phyloP scores from a whole-genome alignment of 441 rosid species.

The Capsella rubella region DNA sequence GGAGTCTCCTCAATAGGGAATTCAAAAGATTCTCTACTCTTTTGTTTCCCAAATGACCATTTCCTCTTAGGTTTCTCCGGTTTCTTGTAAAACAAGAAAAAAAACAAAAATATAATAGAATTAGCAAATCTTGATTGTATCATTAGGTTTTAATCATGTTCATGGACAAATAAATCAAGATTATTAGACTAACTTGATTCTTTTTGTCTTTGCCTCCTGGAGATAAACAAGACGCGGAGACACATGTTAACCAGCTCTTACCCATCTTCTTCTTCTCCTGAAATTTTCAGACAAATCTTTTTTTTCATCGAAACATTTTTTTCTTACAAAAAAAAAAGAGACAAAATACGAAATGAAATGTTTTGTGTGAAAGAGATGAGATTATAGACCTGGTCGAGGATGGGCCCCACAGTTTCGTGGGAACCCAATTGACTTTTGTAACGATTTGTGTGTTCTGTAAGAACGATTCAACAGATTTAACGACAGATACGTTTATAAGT shows the following conservation, averaged over 20 bases:
- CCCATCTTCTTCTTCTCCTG: slow-evolving; percentile 44
- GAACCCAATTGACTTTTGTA: slow-evolving; percentile 44
- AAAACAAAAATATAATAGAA: slow-evolving; percentile 5
- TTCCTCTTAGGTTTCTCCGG: slow-evolving; percentile 40
- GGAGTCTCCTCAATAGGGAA: slow-evolving; percentile 23
- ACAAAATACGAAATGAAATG: neutral
- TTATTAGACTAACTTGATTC: slow-evolving; percentile 30
- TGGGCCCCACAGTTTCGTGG: slow-evolving; percentile 48
- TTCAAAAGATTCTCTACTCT: slow-evolving; percentile 39
- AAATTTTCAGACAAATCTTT: slow-evolving; percentile 22
- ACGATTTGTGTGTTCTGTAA: slow-evolving; percentile 33
- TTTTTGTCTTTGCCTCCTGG: slow-evolving; percentile 38
- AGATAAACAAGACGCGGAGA: slow-evolving; percentile 38
- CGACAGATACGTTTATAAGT: slow-evolving; percentile 30
- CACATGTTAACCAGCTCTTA: slow-evolving; percentile 39
- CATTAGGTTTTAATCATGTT: neutral
- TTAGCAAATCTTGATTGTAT: slow-evolving; percentile 18
- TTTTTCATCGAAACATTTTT: slow-evolving; percentile 20
- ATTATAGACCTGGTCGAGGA: slow-evolving; percentile 40
- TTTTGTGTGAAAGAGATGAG: slow-evolving; percentile 2
- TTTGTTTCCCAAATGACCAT: slow-evolving; percentile 40
- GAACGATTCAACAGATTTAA: slow-evolving; percentile 45
- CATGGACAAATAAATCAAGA: neutral
- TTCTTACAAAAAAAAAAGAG: neutral
- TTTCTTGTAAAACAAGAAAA: slow-evolving; percentile 34